phyloP scores from a whole-genome alignment of 345 rosid species.

The Populus ilicifolia region DNA sequence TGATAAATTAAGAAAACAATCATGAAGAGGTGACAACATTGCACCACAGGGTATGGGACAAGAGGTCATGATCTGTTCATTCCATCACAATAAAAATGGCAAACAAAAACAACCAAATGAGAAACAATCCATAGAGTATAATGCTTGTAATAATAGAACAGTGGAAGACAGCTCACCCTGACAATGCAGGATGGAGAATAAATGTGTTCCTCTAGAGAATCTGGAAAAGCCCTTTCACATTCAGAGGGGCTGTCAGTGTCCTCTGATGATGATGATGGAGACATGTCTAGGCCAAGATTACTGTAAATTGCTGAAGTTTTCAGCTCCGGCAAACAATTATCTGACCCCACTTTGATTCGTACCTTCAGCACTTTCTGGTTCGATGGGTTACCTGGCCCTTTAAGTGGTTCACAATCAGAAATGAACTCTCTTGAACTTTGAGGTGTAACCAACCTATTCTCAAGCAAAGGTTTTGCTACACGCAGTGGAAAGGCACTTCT shows the following conservation, averaged over 20 bases:
- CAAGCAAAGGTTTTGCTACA: slow-evolving; percentile 28
- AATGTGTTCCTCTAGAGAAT: slow-evolving; percentile 31
- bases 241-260: slow-evolving; percentile 45
- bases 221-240: slow-evolving; percentile 43
- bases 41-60: slow-evolving; percentile 40
- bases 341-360: slow-evolving; percentile 69
- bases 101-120: slow-evolving; percentile 16
- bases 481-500: slow-evolving; percentile 26
- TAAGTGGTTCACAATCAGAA: slow-evolving; percentile 3
- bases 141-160: slow-evolving; percentile 9
- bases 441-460: slow-evolving; percentile 27
- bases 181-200: slow-evolving; percentile 65
- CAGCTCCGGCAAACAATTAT: slow-evolving; percentile 44
- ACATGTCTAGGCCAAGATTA: slow-evolving; percentile 62
- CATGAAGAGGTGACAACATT: slow-evolving; percentile 73
- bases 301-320: slow-evolving; percentile 52
- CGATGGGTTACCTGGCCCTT: slow-evolving; percentile 28
- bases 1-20: slow-evolving; percentile 44
- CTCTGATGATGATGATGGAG: slow-evolving; percentile 63
- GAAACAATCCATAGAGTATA: neutral
- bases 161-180: slow-evolving; percentile 42
- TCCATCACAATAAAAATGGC: slow-evolving; percentile 20
- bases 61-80: slow-evolving; percentile 66
- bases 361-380: slow-evolving; percentile 59
- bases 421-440: neutral